These are phyloP conservation scores for Phlebiopsis flavidoalba DNA, from an alignment of 768 basidiomycete genomes.

Conservation along the genomic window DNA sequence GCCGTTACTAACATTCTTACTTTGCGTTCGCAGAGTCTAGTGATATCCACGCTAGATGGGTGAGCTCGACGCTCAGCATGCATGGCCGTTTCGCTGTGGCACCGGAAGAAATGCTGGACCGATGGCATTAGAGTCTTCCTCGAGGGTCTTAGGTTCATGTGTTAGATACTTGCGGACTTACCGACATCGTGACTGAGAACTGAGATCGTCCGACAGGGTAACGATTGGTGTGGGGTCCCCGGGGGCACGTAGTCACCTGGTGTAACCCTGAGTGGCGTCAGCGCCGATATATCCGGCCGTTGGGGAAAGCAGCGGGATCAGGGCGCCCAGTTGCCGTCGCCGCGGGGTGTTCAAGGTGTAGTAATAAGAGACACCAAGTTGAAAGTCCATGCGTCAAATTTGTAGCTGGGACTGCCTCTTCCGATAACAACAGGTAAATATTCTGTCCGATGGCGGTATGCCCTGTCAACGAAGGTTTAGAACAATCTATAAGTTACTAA, in stretches of 20 bases:
- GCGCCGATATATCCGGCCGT: constrained; percentile 66
- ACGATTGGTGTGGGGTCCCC: constrained; percentile 73
- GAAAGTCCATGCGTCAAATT: constrained; percentile 65
- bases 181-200: constrained; percentile 63
- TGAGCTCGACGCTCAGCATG: constrained; percentile 77
- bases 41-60: constrained; percentile 49
- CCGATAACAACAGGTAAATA: constrained; percentile 73
- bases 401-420: constrained; percentile 73
- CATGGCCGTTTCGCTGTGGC: constrained; percentile 77
- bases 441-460: constrained; percentile 58
- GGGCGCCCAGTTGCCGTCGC: constrained; percentile 58
- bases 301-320: constrained; percentile 60
- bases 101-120: constrained; percentile 63
- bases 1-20: constrained; percentile 45
- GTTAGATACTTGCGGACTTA: constrained; percentile 24
- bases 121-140: background rate
- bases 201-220: constrained; percentile 74
- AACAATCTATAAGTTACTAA: background rate
- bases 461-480: no score
- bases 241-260: constrained; percentile 73
- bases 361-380: constrained; percentile 73
- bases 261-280: constrained; percentile 74
- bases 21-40: constrained; percentile 45
- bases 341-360: no score
- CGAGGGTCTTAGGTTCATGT: background rate